A percentile compares a stretch with the other conserved stretches of the same genome.
Conservation (phyloP, 2,329 filamentous ascomycete species). For the Clarireedia hainanense region DNA sequence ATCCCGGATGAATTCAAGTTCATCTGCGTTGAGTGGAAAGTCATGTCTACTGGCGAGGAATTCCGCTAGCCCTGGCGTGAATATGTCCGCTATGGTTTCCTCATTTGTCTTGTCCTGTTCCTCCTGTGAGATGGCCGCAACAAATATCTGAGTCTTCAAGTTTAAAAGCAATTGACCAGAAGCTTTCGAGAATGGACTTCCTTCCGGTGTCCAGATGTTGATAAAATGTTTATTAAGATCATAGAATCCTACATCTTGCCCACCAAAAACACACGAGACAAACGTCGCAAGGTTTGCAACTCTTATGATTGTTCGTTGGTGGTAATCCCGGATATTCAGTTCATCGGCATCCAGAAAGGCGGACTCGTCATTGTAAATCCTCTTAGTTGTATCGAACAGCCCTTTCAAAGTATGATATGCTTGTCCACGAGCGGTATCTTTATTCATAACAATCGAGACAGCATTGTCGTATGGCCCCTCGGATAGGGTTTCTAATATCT, state of each 20-base stretch:
- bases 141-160: conserved; percentile 60
- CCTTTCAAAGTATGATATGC: conserved; percentile 55
- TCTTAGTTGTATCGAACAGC: conserved; percentile 55
- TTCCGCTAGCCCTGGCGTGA: conserved; percentile 48
- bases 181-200: conserved; percentile 48
- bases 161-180: conserved; percentile 55
- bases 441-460: conserved; percentile 46
- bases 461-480: conserved; percentile 49
- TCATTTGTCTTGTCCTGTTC: conserved; percentile 41
- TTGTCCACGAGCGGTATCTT: conserved; percentile 47
- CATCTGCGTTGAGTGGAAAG: conserved; percentile 46
- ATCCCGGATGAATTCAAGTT: conserved; percentile 51
- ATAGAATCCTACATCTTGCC: conserved; percentile 55
- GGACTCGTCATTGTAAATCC: conserved; percentile 47
- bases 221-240: conserved; percentile 57
- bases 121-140: conserved; percentile 50
- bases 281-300: conserved; percentile 60
- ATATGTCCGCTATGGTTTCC: conserved; percentile 50
- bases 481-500: conserved; percentile 49
- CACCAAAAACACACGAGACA: conserved; percentile 54
- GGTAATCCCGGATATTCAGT: conserved; percentile 40
- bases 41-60: conserved; percentile 46
- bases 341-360: conserved; percentile 46
- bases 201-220: conserved; percentile 54
- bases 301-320: conserved; percentile 51